Evolutionary conservation across 2,329 filamentous ascomycete species (phyloP).

Genomic region (Trichoderma polysporum): DNA sequence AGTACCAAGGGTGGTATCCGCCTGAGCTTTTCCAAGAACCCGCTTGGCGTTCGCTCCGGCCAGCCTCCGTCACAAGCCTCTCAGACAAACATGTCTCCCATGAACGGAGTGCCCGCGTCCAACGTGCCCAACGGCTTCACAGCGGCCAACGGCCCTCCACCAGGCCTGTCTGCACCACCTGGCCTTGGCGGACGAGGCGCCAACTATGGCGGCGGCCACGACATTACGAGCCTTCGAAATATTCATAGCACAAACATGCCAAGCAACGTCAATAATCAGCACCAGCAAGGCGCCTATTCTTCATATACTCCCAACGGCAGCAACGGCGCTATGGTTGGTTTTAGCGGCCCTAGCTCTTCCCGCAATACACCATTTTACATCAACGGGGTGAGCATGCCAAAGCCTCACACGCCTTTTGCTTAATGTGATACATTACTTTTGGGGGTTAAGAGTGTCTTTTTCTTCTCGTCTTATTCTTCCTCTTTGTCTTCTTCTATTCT

Average conservation of each 20-base stretch:
- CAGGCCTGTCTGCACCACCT: conserved; percentile 74
- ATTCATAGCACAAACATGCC: neutral
- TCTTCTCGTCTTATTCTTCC: neutral
- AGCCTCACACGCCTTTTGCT: neutral
- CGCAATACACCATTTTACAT: neutral
- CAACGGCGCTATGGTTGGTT: neutral
- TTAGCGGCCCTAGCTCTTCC: neutral
- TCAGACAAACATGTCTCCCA: conserved; percentile 49
- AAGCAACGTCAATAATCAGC: neutral
- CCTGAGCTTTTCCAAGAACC: conserved; percentile 96
- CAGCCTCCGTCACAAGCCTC: conserved; percentile 50
- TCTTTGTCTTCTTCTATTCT: neutral
- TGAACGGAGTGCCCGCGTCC: conserved; percentile 59
- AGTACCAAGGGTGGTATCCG: conserved; percentile 93
- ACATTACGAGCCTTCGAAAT: neutral
- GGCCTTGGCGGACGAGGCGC: conserved; percentile 52
- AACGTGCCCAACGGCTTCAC: conserved; percentile 58
- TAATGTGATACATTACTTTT: neutral
- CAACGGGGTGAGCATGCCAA: neutral
- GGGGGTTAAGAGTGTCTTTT: neutral
- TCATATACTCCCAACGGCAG: neutral
- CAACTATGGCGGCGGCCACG: conserved; percentile 27
- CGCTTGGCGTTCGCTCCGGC: conserved; percentile 82
- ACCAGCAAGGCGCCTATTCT: neutral
- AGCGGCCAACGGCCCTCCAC: conserved; percentile 73